Conservation (phyloP, 2,329 filamentous ascomycete genomes). For the Rugonectria rugulosa region DNA sequence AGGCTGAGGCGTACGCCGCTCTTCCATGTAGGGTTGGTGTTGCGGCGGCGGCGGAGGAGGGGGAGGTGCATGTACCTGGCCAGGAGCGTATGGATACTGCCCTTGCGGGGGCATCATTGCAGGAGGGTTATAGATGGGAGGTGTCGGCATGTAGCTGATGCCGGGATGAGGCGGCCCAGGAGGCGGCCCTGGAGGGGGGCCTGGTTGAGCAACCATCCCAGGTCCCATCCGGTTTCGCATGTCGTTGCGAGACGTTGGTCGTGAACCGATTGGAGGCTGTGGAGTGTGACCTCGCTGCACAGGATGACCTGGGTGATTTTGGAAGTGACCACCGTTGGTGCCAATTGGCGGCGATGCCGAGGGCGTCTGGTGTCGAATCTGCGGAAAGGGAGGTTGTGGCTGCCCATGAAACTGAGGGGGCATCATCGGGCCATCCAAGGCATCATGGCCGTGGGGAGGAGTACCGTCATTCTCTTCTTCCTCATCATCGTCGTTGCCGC, state of each 20-base stretch:
- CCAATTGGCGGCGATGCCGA: constrained; percentile 89
- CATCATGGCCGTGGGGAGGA: constrained; percentile 71
- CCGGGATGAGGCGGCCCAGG: constrained; percentile 65
- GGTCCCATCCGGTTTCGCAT: constrained; percentile 74
- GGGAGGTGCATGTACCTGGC: constrained; percentile 7
- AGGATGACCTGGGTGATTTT: constrained; percentile 50
- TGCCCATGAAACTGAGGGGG: constrained; percentile 75
- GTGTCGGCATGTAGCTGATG: constrained; percentile 86
- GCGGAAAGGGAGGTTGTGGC: constrained; percentile 69
- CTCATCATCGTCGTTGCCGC: constrained; percentile 85
- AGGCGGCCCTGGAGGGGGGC: constrained; percentile 56
- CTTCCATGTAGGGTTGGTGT: constrained; percentile 73
- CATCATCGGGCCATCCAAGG: constrained; percentile 66
- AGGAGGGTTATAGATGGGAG: constrained; percentile 79
- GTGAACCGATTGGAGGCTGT: constrained; percentile 74
- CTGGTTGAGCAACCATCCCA: constrained; percentile 72
- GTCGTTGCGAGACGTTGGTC: constrained; percentile 77
- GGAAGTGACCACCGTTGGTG: constrained; percentile 74
- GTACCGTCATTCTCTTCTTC: constrained; percentile 76
- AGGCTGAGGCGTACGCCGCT: constrained; percentile 79
- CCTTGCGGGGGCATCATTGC: constrained; percentile 41
- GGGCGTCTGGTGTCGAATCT: constrained; percentile 82
- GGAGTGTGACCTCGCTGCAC: constrained; percentile 78
- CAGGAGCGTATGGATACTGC: constrained; percentile 29
- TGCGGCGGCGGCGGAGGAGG: constrained; percentile 48